Percentiles rank a stretch among this genome's conserved stretches.
These are phyloP conservation scores for Pichia nakasei DNA, from an alignment of 805 yeast genomes.

Conservation along the genomic window DNA sequence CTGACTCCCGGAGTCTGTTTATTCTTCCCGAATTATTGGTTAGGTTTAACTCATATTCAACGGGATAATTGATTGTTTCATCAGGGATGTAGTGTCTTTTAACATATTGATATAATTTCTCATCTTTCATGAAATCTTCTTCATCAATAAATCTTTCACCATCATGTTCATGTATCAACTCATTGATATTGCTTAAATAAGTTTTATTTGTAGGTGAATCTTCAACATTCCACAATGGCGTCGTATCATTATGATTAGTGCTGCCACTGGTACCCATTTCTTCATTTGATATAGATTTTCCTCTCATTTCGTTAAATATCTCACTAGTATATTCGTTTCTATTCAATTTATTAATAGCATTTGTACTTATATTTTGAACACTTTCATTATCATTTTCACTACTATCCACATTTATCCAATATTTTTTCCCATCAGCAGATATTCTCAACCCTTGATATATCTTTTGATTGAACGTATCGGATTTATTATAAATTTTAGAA, in stretches of 20 bases:
- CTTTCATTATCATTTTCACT: neutral
- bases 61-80: constrained; percentile 33
- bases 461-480: constrained; percentile 48
- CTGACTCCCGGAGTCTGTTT: neutral
- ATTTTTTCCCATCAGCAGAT: constrained; percentile 69
- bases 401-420: constrained; percentile 50
- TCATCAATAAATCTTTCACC: neutral
- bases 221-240: constrained; percentile 2
- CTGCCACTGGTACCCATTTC: neutral
- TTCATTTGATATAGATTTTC: neutral
- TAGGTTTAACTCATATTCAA: constrained; percentile 21
- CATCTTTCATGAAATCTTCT: constrained; percentile 26
- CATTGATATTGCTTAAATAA: constrained; percentile 7
- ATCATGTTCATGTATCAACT: constrained; percentile 2
- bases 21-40: constrained; percentile 15
- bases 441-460: constrained; percentile 80
- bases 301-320: neutral
- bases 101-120: constrained; percentile 26
- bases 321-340: constrained; percentile 1
- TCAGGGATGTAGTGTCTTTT: constrained; percentile 29
- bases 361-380: neutral
- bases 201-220: neutral
- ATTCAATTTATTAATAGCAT: neutral
- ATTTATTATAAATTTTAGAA: constrained; percentile 16
- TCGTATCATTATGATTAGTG: constrained; percentile 1